phyloP scores from a whole-genome alignment of 768 basidiomycete species.

The Cystobasidium onofrii region DNA sequence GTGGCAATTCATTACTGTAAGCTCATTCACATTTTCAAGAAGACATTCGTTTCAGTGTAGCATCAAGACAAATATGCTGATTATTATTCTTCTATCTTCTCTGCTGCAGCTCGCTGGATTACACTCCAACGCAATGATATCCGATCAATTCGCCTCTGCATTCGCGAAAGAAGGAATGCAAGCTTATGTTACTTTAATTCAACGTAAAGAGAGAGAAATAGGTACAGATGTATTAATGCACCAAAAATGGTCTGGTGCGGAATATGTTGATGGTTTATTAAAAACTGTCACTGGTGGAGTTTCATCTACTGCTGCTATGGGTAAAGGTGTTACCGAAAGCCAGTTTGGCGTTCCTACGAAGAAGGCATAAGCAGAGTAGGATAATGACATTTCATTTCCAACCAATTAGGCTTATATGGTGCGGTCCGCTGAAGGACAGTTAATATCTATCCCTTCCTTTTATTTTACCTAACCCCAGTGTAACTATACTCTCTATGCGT shows the following conservation, averaged over 20 bases:
- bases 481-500: too few species aligned
- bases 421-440: too few species aligned
- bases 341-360: constrained; percentile 15
- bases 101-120: constrained; percentile 73
- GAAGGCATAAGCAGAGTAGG: not conserved
- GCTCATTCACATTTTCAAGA: not conserved
- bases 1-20: constrained; percentile 96
- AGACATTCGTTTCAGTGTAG: not conserved
- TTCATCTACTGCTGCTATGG: constrained; percentile 99
- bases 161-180: constrained; percentile 90
- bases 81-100: constrained; percentile 14
- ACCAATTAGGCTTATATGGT: too few species aligned
- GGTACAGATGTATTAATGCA: constrained; percentile 95
- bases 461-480: too few species aligned
- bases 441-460: too few species aligned
- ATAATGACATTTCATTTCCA: too few species aligned
- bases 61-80: constrained; percentile 6
- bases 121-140: constrained; percentile 95
- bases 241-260: constrained; percentile 96
- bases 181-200: constrained; percentile 91
- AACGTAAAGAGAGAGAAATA: constrained; percentile 82
- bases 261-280: constrained; percentile 75
- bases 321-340: constrained; percentile 54
- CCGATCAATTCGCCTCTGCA: constrained; percentile 77
- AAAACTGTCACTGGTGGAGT: constrained; percentile 97